Percentiles rank a stretch among this genome's conserved stretches.
Evolutionary conservation across 805 yeast genomes (phyloP).

Genomic region (Blastobotrys terrestris): DNA sequence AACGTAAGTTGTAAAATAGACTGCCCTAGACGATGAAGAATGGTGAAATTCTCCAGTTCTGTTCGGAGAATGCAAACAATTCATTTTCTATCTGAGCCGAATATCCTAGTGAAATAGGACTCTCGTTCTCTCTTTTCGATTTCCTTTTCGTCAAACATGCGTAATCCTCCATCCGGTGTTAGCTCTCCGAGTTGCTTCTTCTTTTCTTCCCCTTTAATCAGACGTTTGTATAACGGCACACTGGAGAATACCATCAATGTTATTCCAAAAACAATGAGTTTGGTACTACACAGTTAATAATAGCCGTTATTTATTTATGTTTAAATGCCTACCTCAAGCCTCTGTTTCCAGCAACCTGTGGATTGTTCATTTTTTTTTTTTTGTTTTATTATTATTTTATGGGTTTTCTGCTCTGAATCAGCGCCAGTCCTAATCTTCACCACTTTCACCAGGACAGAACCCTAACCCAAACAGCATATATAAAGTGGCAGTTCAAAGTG

Average conservation of each 20-base stretch:
- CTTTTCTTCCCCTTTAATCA: constrained; percentile 38
- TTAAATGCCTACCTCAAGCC: not conserved
- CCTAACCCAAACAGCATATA: not conserved
- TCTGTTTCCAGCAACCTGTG: not conserved
- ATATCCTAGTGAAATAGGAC: constrained; percentile 37
- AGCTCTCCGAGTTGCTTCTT: constrained; percentile 42
- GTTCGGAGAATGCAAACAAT: not conserved
- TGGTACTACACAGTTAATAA: not conserved
- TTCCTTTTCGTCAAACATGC: constrained; percentile 41
- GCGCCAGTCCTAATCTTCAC: too few relatives aligned
- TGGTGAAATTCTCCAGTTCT: too few relatives aligned
- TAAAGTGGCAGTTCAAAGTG: not conserved
- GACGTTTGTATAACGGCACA: constrained; percentile 11
- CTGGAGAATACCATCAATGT: constrained; percentile 7
- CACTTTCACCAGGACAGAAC: not conserved
- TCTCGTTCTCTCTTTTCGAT: constrained; percentile 32
- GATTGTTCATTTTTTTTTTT: not conserved
- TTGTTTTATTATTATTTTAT: too few relatives aligned
- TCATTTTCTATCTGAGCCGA: constrained; percentile 29
- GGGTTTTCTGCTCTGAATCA: too few relatives aligned
- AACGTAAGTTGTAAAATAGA: too few relatives aligned
- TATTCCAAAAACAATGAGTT: constrained; percentile 5
- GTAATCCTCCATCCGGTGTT: constrained; percentile 39
- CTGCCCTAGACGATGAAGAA: too few relatives aligned
- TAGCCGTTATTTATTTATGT: not conserved